These are phyloP conservation scores for Globisporangium megalacanthum DNA, from an alignment of 352 stramenopile genomes.

Conservation along the genomic window DNA sequence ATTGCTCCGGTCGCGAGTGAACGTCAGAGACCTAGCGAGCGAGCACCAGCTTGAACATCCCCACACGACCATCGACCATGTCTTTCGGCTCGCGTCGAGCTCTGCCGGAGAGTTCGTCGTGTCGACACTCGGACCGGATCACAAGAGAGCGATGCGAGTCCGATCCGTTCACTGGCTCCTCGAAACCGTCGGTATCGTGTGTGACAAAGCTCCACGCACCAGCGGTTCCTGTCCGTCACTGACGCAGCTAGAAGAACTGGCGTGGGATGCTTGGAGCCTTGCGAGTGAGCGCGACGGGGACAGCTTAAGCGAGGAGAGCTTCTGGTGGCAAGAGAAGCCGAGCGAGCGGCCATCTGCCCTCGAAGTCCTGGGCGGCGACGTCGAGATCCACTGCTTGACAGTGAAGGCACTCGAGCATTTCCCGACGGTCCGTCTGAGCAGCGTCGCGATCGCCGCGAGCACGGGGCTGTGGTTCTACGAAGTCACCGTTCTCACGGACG, in stretches of 20 bases:
- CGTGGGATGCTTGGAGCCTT: slow-evolving; percentile 17
- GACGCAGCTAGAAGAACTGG: slow-evolving; percentile 25
- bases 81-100: slow-evolving; percentile 26
- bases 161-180: slow-evolving; percentile 21
- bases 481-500: slow-evolving; percentile 82
- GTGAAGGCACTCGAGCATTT: slow-evolving; percentile 74
- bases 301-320: neutral
- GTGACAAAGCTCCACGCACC: neutral
- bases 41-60: neutral
- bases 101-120: slow-evolving; percentile 10
- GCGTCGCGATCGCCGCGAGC: slow-evolving; percentile 39
- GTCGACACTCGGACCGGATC: slow-evolving; percentile 20
- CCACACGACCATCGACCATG: slow-evolving; percentile 6
- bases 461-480: slow-evolving; percentile 89
- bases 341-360: slow-evolving; percentile 17
- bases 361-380: slow-evolving; percentile 60
- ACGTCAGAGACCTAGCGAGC: neutral
- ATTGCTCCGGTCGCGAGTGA: neutral
- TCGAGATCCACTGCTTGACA: slow-evolving; percentile 48
- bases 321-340: slow-evolving; percentile 22
- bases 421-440: slow-evolving; percentile 56
- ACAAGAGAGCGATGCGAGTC: slow-evolving; percentile 30
- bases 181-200: slow-evolving; percentile 11
- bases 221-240: slow-evolving; percentile 4
- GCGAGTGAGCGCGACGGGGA: too few relatives aligned